These are phyloP conservation scores for Daldinia eschscholtzii DNA, from an alignment of 2,329 filamentous ascomycete species.

Conservation along the genomic window DNA sequence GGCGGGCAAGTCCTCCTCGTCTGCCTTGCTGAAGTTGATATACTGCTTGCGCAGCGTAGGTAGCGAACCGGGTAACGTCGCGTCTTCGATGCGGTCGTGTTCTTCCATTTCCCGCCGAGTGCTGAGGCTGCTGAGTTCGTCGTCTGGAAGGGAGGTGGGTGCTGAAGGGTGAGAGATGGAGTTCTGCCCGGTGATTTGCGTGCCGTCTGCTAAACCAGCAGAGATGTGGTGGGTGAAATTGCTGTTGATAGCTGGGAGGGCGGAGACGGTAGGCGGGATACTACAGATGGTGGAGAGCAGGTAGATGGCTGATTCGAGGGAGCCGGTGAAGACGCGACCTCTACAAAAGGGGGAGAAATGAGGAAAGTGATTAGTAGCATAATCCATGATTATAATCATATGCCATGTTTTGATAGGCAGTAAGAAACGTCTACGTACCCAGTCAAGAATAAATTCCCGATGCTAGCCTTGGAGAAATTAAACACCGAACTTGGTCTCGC, in stretches of 20 bases:
- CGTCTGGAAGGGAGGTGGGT: constrained; percentile 66
- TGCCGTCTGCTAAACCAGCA: constrained; percentile 81
- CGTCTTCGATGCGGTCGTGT: constrained; percentile 80
- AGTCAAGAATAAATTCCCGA: constrained; percentile 84
- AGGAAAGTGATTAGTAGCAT: background rate
- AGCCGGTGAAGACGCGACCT: constrained; percentile 89
- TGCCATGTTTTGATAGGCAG: no score
- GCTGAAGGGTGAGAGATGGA: constrained; percentile 87
- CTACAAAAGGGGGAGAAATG: constrained; percentile 41
- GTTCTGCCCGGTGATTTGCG: constrained; percentile 89
- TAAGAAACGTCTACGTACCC: constrained; percentile 59
- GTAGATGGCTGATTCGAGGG: constrained; percentile 93
- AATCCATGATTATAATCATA: background rate
- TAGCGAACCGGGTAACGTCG: constrained; percentile 83
- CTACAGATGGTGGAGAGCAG: constrained; percentile 87
- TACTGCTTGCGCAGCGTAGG: constrained; percentile 84
- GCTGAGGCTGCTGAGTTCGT: constrained; percentile 38
- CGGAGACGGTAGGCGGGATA: constrained; percentile 80
- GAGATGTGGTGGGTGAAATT: constrained; percentile 97
- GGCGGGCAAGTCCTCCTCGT: constrained; percentile 80
- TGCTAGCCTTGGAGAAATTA: constrained; percentile 80
- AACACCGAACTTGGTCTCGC: constrained; percentile 79
- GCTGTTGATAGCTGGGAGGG: constrained; percentile 91
- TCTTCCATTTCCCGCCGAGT: constrained; percentile 58
- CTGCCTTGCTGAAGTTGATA: constrained; percentile 82